Base-by-base conservation (phyloP, 768 basidiomycete genomes). In the Lactarius hengduanensis region DNA sequence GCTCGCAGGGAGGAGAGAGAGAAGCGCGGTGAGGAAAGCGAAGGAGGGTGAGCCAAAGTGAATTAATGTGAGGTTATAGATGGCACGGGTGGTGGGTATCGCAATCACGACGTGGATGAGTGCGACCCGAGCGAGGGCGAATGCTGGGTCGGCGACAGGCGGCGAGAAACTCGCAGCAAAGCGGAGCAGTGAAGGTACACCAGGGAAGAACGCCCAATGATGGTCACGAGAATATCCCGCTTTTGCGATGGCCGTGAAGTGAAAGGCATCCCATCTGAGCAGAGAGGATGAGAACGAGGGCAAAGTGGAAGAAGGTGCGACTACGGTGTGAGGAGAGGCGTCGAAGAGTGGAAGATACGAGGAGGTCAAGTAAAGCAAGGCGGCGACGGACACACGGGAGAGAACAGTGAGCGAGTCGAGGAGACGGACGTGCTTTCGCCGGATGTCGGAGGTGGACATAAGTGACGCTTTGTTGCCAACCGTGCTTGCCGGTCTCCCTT, bases 191-290 rank as follows among this genome's bases (percentile, higher is more conserved):
- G 78, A 72, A 3, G 91, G 83, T 30, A 84, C 76, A 5, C 84
- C 92, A 2, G 92, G 90, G 68, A 94, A 83, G 76, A 94, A 98
- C 0, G 96, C 96, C 83, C 91, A 91, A 69, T 92, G 81, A 71
- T 96, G 84, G 73, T 98, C 96, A 73, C 85, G 86, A 0, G 68
- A 67, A 70, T 88, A 83, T 10, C 84, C 83, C 13, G 82, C 66
- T 32, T 79, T 72, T 0, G 93, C 91, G 61, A 93, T 84, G 71
- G 83, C 81, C 7, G 79, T 71, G 75, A 94, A 98, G 76, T 97
- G 89, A 70, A 98, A 83, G 2, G 81, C 81, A 73, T 98, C 96
- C 97, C 96, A 99, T 70, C 94, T 85, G 11, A 94, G 78, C 3
- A 86, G 73, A 1, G 80, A 66, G 4, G 68, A 72, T 2, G 70